Base-by-base conservation (phyloP, 768 basidiomycete genomes). In the Tylopilus vinaceipallidus region DNA sequence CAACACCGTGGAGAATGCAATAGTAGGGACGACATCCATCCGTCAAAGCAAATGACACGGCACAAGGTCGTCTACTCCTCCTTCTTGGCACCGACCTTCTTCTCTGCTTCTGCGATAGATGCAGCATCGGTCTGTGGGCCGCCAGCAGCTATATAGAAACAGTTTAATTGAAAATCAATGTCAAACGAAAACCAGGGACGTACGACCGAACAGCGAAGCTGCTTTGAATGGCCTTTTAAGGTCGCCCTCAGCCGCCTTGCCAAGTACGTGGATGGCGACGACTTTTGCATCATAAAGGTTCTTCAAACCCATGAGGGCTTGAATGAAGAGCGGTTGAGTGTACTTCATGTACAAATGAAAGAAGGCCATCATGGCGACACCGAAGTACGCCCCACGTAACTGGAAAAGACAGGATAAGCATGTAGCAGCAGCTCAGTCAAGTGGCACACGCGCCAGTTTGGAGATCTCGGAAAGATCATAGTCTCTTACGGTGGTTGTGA, bases 321-420 rank as follows among this genome's bases (percentile, higher is more conserved):
- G 95, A 57, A 98, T 88, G 73, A 98, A 95, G 57, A 98, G 82
- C 7, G 95, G 95, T 65, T 95, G 95, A 7, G 93, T 95, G 80
- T 90, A 98, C 67, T 89, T 83, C 73, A 98, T 75, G 80, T 98
- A 98, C 45, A 88, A 53, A 74, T 99, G 95, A 75, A 98, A 83
- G 77, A 94, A 86, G 50, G 64, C 78, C 88, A 95, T 94, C 86
- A 92, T 91, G 42, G 83, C 86, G 61, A 92, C 69, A 55, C 87
- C 86, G 69, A 82, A 79, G 70, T 79, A 88, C 8, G 75, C 80
- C n/a, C 76, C 73, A 34, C 82, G 83, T 51, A 88, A 76, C 83
- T 86, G 47, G 13, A 34, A 14, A 17, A 34, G 6, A 34, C 16
- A 3, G 3, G 20, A 24, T 53, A 7, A 51, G 35, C 19, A 2